Conservation (phyloP, 371 early-diverging fungal species). For the Actinomortierella ambigua region DNA sequence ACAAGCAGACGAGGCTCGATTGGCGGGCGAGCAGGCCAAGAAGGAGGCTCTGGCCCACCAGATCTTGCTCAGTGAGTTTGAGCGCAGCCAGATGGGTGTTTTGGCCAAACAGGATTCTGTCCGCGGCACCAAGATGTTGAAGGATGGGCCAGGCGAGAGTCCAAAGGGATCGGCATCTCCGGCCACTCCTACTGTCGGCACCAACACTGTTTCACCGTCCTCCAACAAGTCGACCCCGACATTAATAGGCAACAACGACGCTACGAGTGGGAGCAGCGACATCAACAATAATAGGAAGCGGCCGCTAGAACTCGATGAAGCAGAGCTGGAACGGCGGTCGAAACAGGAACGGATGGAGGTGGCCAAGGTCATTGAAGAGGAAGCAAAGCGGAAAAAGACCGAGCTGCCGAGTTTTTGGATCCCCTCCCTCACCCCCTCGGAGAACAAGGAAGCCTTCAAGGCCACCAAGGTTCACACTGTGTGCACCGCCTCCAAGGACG, state of each 20-base stretch:
- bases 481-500: slow-evolving; percentile 71
- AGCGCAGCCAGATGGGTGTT: slow-evolving; percentile 69
- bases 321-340: slow-evolving; percentile 53
- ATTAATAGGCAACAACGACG: background rate
- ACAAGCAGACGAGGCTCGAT: slow-evolving; percentile 6
- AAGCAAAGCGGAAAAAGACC: slow-evolving; percentile 58
- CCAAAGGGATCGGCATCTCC: slow-evolving; percentile 3
- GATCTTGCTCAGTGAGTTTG: slow-evolving; percentile 63
- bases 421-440: slow-evolving; percentile 79
- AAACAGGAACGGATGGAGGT: slow-evolving; percentile 53
- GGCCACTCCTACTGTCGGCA: slow-evolving; percentile 1
- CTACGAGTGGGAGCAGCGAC: background rate
- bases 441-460: slow-evolving; percentile 60
- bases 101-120: slow-evolving; percentile 44
- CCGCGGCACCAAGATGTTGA: slow-evolving; percentile 6
- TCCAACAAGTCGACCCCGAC: no score
- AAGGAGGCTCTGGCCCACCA: slow-evolving; percentile 43
- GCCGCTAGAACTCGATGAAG: slow-evolving; percentile 49
- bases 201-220: background rate
- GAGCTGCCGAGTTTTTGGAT: slow-evolving; percentile 82
- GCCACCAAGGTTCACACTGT: slow-evolving; percentile 62
- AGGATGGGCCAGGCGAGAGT: slow-evolving; percentile 8
- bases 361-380: slow-evolving; percentile 48
- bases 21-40: slow-evolving; percentile 49
- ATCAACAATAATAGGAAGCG: slow-evolving; percentile 45